A percentile compares a stretch with the other conserved stretches of the same genome.
phyloP scores from a whole-genome alignment of 306 rosid species.

The Begonia masoniana region DNA sequence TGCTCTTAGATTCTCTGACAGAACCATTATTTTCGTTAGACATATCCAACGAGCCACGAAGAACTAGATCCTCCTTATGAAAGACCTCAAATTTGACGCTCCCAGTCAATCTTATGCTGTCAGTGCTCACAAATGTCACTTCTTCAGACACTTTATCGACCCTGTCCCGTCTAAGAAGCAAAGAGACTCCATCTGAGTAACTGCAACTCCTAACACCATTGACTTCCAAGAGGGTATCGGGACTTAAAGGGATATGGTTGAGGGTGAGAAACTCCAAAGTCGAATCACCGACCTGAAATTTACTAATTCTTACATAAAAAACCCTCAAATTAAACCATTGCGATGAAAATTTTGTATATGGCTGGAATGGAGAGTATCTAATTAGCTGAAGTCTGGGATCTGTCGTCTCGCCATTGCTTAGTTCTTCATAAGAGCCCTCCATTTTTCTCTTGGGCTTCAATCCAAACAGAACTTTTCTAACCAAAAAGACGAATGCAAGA shows the following conservation, averaged over 20 bases:
- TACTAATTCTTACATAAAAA: slow-evolving; percentile 65
- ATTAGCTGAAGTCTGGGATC: slow-evolving; percentile 30
- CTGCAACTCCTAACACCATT: slow-evolving; percentile 67
- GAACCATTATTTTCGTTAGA: slow-evolving; percentile 37
- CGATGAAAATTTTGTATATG: slow-evolving; percentile 33
- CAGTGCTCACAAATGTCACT: slow-evolving; percentile 79
- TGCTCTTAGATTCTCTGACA: slow-evolving; percentile 35
- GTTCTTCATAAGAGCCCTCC: slow-evolving; percentile 29
- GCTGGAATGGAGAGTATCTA: slow-evolving; percentile 38
- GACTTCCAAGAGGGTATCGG: slow-evolving; percentile 68
- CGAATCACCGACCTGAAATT: slow-evolving; percentile 54
- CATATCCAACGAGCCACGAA: slow-evolving; percentile 67
- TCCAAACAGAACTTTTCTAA: slow-evolving; percentile 1
- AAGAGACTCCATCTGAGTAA: slow-evolving; percentile 51
- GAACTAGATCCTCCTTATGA: slow-evolving; percentile 56
- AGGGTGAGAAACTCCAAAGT: slow-evolving; percentile 64
- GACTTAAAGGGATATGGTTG: slow-evolving; percentile 61
- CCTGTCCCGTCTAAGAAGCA: slow-evolving; percentile 79
- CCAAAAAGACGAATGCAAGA: background rate
- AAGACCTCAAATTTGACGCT: slow-evolving; percentile 70
- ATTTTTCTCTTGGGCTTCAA: slow-evolving; percentile 1
- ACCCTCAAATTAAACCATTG: slow-evolving; percentile 86
- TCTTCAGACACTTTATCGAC: slow-evolving; percentile 77
- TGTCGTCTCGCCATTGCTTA: slow-evolving; percentile 15
- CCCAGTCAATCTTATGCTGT: slow-evolving; percentile 60